phyloP scores from a whole-genome alignment of 129 eudicot species.

The Artemisia tridentata region DNA sequence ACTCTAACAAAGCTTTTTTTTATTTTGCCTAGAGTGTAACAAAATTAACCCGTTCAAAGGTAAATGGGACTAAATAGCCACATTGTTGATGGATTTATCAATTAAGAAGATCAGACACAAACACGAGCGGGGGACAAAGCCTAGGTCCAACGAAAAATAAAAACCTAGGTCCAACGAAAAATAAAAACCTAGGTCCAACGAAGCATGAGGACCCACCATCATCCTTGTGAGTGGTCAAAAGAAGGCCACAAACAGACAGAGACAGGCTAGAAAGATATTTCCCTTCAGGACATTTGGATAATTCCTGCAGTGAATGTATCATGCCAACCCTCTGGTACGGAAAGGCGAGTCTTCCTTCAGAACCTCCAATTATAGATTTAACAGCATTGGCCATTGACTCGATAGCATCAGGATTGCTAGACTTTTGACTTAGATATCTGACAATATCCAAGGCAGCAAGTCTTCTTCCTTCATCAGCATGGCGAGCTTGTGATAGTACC shows the following conservation, averaged over 20 bases:
- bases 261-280: conserved; percentile 61
- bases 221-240: conserved; percentile 79
- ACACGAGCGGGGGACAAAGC: no score
- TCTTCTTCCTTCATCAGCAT: conserved; percentile 89
- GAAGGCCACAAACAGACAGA: conserved; percentile 50
- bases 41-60: no score
- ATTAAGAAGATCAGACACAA: no score
- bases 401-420: conserved; percentile 92
- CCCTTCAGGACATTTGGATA: conserved; percentile 78
- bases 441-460: conserved; percentile 70
- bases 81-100: no score
- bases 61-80: no score
- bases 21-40: no score
- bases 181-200: no score
- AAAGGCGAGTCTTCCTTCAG: conserved; percentile 96
- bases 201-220: conserved; percentile 54
- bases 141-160: no score
- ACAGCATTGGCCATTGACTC: conserved; percentile 67
- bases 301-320: conserved; percentile 67
- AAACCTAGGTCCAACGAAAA: no score
- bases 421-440: conserved; percentile 67
- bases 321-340: conserved; percentile 98
- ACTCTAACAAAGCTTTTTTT: no score
- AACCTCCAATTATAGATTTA: conserved; percentile 83
- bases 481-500: conserved; percentile 85